These are phyloP conservation scores for Rubia yunnanensis DNA, from an alignment of 257 asterid genomes.

Conservation along the genomic window DNA sequence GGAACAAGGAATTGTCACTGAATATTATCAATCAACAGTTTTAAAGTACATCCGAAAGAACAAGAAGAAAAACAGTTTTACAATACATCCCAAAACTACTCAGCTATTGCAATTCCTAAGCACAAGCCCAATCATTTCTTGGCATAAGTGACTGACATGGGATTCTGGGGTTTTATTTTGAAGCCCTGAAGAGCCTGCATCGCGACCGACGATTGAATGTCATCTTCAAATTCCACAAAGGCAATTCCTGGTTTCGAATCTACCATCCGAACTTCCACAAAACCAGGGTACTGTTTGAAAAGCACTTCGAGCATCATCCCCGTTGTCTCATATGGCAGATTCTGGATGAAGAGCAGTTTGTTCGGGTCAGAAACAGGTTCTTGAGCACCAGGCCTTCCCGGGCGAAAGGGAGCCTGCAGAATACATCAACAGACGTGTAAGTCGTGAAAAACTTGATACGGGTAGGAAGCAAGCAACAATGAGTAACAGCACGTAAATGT, in stretches of 20 bases:
- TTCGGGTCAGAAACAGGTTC: slow-evolving; percentile 68
- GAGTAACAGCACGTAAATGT: not conserved
- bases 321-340: slow-evolving; percentile 80
- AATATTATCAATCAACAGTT: not conserved
- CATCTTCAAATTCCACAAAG: slow-evolving; percentile 88
- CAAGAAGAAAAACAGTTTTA: not conserved
- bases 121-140: slow-evolving; percentile 57
- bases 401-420: slow-evolving; percentile 61
- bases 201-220: slow-evolving; percentile 75
- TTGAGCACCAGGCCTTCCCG: slow-evolving; percentile 44
- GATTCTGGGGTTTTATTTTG: slow-evolving; percentile 79
- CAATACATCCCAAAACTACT: not conserved
- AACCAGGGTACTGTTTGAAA: slow-evolving; percentile 92
- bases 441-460: not conserved
- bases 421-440: not conserved
- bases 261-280: slow-evolving; percentile 90
- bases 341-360: slow-evolving; percentile 77
- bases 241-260: slow-evolving; percentile 98
- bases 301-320: slow-evolving; percentile 94
- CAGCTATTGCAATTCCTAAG: slow-evolving; percentile 1
- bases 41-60: too few relatives aligned
- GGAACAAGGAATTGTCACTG: not conserved
- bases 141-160: slow-evolving; percentile 87
- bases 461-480: too few relatives aligned
- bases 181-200: slow-evolving; percentile 98